Evolutionary conservation across 2,329 filamentous ascomycete species (phyloP).

Genomic region (Nemania abortiva): DNA sequence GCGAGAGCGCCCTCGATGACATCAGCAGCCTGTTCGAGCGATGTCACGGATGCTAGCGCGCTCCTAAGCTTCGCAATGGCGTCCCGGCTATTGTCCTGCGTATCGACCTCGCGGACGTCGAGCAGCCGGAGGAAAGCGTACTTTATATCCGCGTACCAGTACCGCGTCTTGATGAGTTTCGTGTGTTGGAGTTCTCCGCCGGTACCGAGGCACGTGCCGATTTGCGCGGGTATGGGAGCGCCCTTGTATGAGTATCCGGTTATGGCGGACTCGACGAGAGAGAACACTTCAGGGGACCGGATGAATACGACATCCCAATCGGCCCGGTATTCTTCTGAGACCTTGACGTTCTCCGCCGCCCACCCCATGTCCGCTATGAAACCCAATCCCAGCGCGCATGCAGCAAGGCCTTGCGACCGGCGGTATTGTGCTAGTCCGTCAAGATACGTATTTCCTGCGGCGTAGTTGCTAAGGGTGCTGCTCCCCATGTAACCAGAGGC

Average conservation of each 20-base stretch:
- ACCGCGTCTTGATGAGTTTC: slow-evolving; percentile 18
- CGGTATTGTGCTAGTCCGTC: slow-evolving; percentile 10
- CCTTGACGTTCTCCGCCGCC: slow-evolving; percentile 5
- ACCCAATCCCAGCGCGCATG: slow-evolving; percentile 7
- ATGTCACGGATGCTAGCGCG: slow-evolving; percentile 2
- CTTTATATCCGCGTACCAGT: slow-evolving; percentile 10
- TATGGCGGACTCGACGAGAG: slow-evolving; percentile 11
- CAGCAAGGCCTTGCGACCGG: background rate
- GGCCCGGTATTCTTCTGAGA: slow-evolving; percentile 13
- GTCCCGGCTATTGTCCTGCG: background rate
- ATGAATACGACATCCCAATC: slow-evolving; percentile 11
- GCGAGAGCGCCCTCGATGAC: background rate
- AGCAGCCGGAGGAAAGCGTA: slow-evolving; percentile 4
- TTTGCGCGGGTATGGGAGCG: slow-evolving; percentile 11
- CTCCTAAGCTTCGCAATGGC: background rate
- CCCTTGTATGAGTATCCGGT: background rate
- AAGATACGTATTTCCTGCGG: slow-evolving; percentile 12
- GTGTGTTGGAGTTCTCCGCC: slow-evolving; percentile 17
- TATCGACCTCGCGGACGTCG: slow-evolving; percentile 2
- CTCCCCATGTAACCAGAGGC: slow-evolving; percentile 10
- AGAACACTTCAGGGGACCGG: slow-evolving; percentile 1
- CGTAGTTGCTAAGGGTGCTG: slow-evolving; percentile 7
- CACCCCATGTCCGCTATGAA: slow-evolving; percentile 15
- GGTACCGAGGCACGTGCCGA: slow-evolving; percentile 14
- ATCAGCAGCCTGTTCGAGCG: slow-evolving; percentile 10